Conservation (phyloP, 768 basidiomycete species). For the Xerocomellus amylosporus region DNA sequence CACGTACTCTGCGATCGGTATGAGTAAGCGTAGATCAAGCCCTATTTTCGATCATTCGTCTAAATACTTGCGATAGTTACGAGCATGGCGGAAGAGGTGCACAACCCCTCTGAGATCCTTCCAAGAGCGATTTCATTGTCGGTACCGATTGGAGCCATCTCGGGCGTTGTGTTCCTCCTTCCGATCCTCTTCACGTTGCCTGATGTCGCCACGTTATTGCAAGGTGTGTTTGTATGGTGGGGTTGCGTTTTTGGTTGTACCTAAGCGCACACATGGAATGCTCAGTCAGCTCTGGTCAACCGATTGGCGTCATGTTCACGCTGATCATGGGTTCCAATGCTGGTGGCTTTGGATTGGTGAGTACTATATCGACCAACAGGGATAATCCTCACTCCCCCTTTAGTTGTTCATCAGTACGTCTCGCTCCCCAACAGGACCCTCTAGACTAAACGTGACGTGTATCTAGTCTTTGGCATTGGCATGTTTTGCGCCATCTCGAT, state of each 20-base stretch:
- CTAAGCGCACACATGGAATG: neutral
- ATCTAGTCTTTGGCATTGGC: conserved; percentile 49
- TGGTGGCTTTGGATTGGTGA: conserved; percentile 61
- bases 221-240: conserved; percentile 36
- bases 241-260: neutral
- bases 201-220: conserved; percentile 49
- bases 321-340: conserved; percentile 58
- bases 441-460: neutral
- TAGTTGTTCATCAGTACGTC: conserved; percentile 44
- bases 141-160: conserved; percentile 49
- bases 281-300: conserved; percentile 59
- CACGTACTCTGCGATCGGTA: conserved; percentile 57
- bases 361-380: conserved; percentile 13
- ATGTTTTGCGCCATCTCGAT: conserved; percentile 67
- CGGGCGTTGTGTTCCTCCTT: conserved; percentile 54
- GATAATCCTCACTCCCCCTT: neutral
- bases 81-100: conserved; percentile 68
- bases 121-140: conserved; percentile 55
- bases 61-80: conserved; percentile 39
- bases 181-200: conserved; percentile 67
- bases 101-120: conserved; percentile 51
- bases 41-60: neutral
- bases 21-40: conserved; percentile 41
- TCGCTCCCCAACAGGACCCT: no score
- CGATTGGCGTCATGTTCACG: conserved; percentile 60